Conservation (phyloP, 305 asterid genomes). For the Solanum chacoense region DNA sequence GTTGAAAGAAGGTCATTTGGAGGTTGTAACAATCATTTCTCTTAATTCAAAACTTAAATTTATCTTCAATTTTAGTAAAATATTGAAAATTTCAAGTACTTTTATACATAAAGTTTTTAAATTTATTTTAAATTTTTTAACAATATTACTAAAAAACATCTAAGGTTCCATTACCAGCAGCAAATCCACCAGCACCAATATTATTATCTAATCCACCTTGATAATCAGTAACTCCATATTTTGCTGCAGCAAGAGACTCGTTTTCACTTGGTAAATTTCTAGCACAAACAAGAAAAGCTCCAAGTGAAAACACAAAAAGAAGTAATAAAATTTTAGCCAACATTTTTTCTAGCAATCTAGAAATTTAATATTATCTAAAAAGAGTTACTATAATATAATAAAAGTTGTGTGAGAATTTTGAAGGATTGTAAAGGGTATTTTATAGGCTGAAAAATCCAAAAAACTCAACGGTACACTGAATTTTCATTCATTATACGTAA, state of each 20-base stretch:
- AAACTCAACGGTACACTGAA: not conserved
- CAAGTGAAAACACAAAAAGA: not conserved
- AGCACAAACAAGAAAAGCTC: not conserved
- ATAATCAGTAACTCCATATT: not conserved
- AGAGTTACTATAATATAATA: not conserved
- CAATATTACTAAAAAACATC: not conserved
- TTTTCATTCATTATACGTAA: not conserved
- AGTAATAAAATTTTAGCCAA: not conserved
- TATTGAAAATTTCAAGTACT: not conserved
- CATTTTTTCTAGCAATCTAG: not conserved
- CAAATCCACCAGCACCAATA: not conserved
- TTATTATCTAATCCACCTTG: not conserved
- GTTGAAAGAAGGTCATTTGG: not conserved
- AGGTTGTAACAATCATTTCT: not conserved
- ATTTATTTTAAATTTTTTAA: not conserved
- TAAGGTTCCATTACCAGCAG: not conserved
- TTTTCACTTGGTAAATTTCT: not conserved
- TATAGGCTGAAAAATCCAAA: not conserved
- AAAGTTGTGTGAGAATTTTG: not conserved
- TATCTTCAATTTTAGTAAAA: not conserved
- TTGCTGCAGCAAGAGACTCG: not conserved
- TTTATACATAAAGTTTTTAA: not conserved
- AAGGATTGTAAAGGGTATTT: not conserved
- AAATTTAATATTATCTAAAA: not conserved
- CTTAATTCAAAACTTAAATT: not conserved